Base-by-base conservation (phyloP, 2,329 filamentous ascomycete genomes). In the Talaromyces rugulosus region DNA sequence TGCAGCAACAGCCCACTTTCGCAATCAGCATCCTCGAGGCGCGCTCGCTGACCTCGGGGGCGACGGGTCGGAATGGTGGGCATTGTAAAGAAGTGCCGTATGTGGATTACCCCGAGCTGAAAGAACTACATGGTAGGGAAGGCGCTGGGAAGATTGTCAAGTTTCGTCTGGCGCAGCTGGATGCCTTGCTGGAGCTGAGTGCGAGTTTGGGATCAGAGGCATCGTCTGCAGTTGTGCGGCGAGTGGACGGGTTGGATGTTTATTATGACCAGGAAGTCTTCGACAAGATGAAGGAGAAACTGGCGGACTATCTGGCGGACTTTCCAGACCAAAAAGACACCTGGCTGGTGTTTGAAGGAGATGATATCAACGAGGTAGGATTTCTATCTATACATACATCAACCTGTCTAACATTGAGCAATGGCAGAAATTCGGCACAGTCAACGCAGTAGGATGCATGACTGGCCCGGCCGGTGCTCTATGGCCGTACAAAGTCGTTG, bases 91-190 rank as follows among this genome's bases (percentile, higher is more conserved):
- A 90, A 66, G 87, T 96, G 28, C 82, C 86, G 0, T 95, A 92
- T 71, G 75, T 92, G 36, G 91, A 96, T 72, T 87, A 89, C 69
- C 92, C 92, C 0, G 91, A 96, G 70, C 83, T 96, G 70, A 88
- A 87, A 9, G 63, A 65, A 14, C 58, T 66, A 16, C 66, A 65
- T 47, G 71, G 75, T 0, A 58, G 64, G 0, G 66, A 75, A 54
- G 72, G 69, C 14, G 78, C 73, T 0, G 68, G 70, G 33, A 72
- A 75, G 54, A 69, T 79, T 59, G 73, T 72, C 2, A 67, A 64
- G n/a, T 79, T 79, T 18, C 63, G 62, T 9, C n/a, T 63, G 30
- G 58, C 58, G 30, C 62, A 65, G 58, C 33, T 65, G 18, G 56
- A 65, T 60, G 63, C 62, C 1, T 47, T 65, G 59, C 33, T 65